These are phyloP conservation scores for Apiospora rasikravindrae DNA, from an alignment of 2,329 filamentous ascomycete species.

Conservation along the genomic window DNA sequence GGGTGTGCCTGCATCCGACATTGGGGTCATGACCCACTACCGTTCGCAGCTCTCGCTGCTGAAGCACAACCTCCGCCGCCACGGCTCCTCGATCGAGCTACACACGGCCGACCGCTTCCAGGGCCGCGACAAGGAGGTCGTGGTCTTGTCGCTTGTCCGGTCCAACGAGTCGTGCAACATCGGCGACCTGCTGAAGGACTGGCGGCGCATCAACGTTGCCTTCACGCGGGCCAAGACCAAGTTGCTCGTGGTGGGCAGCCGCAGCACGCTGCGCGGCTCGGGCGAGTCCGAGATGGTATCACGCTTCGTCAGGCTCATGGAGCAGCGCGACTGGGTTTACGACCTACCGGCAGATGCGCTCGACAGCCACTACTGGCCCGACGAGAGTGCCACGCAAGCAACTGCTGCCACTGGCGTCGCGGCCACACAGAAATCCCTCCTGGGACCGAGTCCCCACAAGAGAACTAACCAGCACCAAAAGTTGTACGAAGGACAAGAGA, in stretches of 20 bases:
- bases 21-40: conserved; percentile 97
- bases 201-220: conserved; percentile 92
- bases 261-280: conserved; percentile 75
- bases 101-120: conserved; percentile 98
- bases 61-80: conserved; percentile 69
- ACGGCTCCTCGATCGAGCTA: conserved; percentile 76
- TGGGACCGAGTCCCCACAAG: neutral
- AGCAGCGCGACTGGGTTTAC: conserved; percentile 78
- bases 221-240: conserved; percentile 94
- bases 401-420: conserved; percentile 31
- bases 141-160: conserved; percentile 85
- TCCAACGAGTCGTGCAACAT: conserved; percentile 83
- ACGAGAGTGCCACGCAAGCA: conserved; percentile 56
- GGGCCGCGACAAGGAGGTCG: conserved; percentile 91
- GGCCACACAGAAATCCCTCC: conserved; percentile 24
- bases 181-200: conserved; percentile 91
- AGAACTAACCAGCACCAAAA: conserved; percentile 53
- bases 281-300: conserved; percentile 77
- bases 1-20: conserved; percentile 76
- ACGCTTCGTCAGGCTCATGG: conserved; percentile 78
- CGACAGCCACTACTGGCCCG: conserved; percentile 71
- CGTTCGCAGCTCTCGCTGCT: conserved; percentile 87
- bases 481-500: conserved; percentile 63
- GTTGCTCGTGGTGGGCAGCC: conserved; percentile 84
- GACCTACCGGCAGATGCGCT: conserved; percentile 70